These are phyloP conservation scores for Phytopythium litorale DNA, from an alignment of 352 stramenopile genomes.

Conservation along the genomic window DNA sequence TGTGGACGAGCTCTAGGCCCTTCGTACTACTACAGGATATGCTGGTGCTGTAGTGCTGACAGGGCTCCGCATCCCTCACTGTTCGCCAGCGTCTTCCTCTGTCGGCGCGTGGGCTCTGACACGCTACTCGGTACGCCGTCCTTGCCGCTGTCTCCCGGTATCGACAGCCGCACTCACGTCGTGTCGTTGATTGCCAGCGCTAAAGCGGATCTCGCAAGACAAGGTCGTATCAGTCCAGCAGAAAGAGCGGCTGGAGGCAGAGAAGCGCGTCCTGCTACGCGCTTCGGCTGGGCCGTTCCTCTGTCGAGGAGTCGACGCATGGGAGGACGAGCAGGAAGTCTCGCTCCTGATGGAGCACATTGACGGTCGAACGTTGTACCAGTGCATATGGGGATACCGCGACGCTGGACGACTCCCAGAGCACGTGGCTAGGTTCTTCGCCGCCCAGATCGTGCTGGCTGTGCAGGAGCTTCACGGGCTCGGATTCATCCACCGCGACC, in stretches of 20 bases:
- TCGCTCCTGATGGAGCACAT: slow-evolving; percentile 55
- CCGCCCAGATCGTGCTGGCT: slow-evolving; percentile 65
- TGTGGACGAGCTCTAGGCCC: not conserved
- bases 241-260: slow-evolving; percentile 32
- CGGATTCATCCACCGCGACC: slow-evolving; percentile 69
- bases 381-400: slow-evolving; percentile 65
- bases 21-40: not conserved
- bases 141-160: not conserved
- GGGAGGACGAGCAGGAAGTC: slow-evolving; percentile 19
- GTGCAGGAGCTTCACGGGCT: slow-evolving; percentile 41
- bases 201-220: slow-evolving; percentile 51
- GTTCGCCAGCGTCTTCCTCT: slow-evolving; percentile 40
- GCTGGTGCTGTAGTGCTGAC: not conserved
- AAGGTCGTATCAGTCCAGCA: slow-evolving; percentile 35
- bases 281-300: slow-evolving; percentile 26
- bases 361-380: slow-evolving; percentile 56
- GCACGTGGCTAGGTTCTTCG: slow-evolving; percentile 49
- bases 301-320: slow-evolving; percentile 29
- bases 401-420: slow-evolving; percentile 41
- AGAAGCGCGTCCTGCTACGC: slow-evolving; percentile 39
- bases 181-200: slow-evolving; percentile 17
- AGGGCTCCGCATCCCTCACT: not conserved
- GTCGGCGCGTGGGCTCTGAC: slow-evolving; percentile 19
- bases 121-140: slow-evolving; percentile 28
- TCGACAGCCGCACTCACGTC: not conserved